Evolutionary conservation across 2,329 filamentous ascomycete species (phyloP).

Genomic region (Sporothrix inflata): DNA sequence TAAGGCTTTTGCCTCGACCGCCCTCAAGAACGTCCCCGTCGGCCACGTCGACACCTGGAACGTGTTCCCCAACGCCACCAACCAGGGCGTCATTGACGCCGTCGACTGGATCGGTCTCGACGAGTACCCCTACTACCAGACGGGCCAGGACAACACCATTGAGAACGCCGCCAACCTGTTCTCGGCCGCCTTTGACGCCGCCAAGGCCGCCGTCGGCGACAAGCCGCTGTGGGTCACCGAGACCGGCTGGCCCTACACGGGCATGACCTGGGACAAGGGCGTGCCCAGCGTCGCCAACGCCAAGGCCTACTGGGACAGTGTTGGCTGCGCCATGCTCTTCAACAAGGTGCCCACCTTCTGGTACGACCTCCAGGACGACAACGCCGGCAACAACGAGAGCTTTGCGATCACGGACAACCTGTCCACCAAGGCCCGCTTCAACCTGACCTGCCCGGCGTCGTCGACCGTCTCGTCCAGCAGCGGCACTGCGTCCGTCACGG

Average conservation of each 20-base stretch:
- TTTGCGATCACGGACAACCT: conserved; percentile 60
- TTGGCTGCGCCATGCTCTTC: conserved; percentile 64
- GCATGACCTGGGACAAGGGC: conserved; percentile 57
- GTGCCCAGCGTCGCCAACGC: conserved; percentile 61
- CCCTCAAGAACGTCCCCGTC: conserved; percentile 53
- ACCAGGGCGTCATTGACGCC: conserved; percentile 62
- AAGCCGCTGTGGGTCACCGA: conserved; percentile 35
- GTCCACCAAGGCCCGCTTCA: conserved; percentile 54
- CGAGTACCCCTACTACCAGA: conserved; percentile 69
- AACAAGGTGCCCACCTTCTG: conserved; percentile 61
- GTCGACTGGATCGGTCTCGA: conserved; percentile 68
- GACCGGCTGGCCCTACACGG: conserved; percentile 60
- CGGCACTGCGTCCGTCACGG: conserved; percentile 31
- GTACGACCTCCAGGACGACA: conserved; percentile 65
- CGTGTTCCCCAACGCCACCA: conserved; percentile 61
- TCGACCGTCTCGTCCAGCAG: conserved; percentile 32
- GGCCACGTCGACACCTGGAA: conserved; percentile 74
- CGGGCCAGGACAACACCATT: conserved; percentile 58
- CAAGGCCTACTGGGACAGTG: conserved; percentile 64
- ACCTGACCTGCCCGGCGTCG: conserved; percentile 56
- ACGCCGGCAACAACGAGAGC: conserved; percentile 61
- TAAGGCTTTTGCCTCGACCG: conserved; percentile 53
- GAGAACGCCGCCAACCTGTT: conserved; percentile 60
- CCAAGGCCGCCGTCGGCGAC: conserved; percentile 47
- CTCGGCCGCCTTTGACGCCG: conserved; percentile 51